These are phyloP conservation scores for Solanum gracilifrons DNA, from an alignment of 257 asterid genomes.

Conservation along the genomic window DNA sequence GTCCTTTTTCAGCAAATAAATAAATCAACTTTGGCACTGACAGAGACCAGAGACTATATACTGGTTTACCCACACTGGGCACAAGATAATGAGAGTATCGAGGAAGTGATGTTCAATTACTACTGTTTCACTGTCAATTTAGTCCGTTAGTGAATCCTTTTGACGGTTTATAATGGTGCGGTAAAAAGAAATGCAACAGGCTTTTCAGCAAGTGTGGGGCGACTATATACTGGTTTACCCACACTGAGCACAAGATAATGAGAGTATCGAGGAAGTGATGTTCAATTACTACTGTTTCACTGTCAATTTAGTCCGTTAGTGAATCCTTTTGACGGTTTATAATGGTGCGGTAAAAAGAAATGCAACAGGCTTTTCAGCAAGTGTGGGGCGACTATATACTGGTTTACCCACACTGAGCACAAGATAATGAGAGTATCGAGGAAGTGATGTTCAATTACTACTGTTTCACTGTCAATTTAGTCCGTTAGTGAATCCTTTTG, in stretches of 20 bases:
- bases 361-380: background rate
- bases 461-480: background rate
- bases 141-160: background rate
- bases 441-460: background rate
- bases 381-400: background rate
- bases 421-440: background rate
- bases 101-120: background rate
- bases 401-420: background rate
- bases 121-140: background rate
- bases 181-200: background rate
- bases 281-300: background rate
- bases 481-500: background rate
- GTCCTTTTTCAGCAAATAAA: background rate
- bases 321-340: background rate
- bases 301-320: background rate
- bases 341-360: background rate
- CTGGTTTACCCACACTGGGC: background rate
- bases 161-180: background rate
- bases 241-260: background rate
- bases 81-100: background rate
- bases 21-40: background rate
- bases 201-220: background rate
- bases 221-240: background rate
- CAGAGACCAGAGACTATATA: background rate
- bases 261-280: background rate